Conservation (phyloP, 169 alveolate genomes). For the Plasmodium falciparum region DNA sequence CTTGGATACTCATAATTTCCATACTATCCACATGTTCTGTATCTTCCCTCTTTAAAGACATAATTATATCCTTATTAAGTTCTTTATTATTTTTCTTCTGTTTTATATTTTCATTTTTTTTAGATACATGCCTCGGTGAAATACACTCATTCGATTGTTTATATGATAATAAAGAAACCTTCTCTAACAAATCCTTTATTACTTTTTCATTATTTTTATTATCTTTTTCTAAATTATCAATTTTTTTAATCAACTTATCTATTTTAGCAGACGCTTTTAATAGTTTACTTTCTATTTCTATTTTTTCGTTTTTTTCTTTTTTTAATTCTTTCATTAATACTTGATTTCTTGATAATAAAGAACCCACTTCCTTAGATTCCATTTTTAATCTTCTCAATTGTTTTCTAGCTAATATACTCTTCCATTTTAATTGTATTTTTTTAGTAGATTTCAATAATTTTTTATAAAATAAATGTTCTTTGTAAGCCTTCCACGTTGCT, state of each 20-base stretch:
- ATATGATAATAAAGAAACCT: neutral
- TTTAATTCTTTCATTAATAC: slow-evolving; percentile 80
- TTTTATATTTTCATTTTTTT: neutral
- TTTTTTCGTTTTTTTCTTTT: slow-evolving; percentile 82
- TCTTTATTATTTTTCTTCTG: neutral
- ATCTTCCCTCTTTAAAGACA: too few species aligned
- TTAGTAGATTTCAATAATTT: slow-evolving; percentile 78
- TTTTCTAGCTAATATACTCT: slow-evolving; percentile 85
- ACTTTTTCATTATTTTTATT: slow-evolving; percentile 57
- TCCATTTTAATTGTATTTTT: slow-evolving; percentile 86
- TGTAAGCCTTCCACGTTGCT: slow-evolving; percentile 82
- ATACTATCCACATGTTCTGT: too few species aligned
- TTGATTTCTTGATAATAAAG: slow-evolving; percentile 81
- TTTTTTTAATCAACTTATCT: slow-evolving; percentile 70
- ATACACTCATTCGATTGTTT: neutral
- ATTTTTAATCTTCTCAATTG: slow-evolving; percentile 85
- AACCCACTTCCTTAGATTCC: slow-evolving; percentile 86
- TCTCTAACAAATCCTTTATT: slow-evolving; percentile 24
- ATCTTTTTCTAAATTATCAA: slow-evolving; percentile 79
- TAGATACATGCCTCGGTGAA: neutral
- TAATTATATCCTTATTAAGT: too few species aligned
- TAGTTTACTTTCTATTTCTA: slow-evolving; percentile 85
- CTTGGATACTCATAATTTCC: too few species aligned
- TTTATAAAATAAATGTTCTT: slow-evolving; percentile 75
- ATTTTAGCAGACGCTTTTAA: slow-evolving; percentile 85